Base-by-base conservation (phyloP, 1,284 basidiomycete genomes). In the Ceratobasidium sp. region DNA sequence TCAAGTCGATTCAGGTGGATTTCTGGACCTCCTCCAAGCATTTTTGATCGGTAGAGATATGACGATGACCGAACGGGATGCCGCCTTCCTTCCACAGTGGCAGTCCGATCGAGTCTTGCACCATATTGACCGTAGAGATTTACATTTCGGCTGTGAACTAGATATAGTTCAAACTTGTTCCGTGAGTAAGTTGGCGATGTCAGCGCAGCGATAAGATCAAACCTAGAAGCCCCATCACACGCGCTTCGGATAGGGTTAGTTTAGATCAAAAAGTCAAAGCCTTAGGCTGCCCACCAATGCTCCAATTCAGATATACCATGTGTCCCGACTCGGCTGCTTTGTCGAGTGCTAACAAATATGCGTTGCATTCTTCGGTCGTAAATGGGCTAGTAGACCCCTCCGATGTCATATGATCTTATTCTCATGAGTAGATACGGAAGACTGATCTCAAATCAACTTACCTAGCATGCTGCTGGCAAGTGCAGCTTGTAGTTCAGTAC, bases 361-460 rank as follows among this genome's bases (percentile, higher is more conserved):
- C 53, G 3, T 73, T 66, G 42, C 78, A 78, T 40, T 79, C 79
- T 15, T 67, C 61, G 0, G 63, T 70, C 0, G 72, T 77, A 39
- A 71, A 80, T 0, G 79, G 79, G 58, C 72, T 76, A 3, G 79
- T 80, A 5, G 79, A 80, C 0, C 78, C 78, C 18, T 78, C 78
- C 18, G 79, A 76, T 1, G 79, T 80, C 75, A 77, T 79, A 46
- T 80, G 73, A 28, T 80, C 79, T 80, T 33, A 3, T 5, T 26
- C n/a, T n/a, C n/a, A n/a, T n/a, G n/a, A n/a, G n/a, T n/a, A n/a
- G n/a, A n/a, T n/a, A n/a, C n/a, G n/a, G n/a, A n/a, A n/a, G n/a
- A n/a, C n/a, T n/a, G n/a, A n/a, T n/a, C n/a, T n/a, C n/a, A n/a
- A n/a, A n/a, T n/a, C n/a, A n/a, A n/a, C n/a, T n/a, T n/a, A n/a